Percentiles rank a stretch among this genome's conserved stretches.
These are phyloP conservation scores for Dactylis glomerata DNA, from an alignment of 176 grass and related monocot species.

Conservation along the genomic window DNA sequence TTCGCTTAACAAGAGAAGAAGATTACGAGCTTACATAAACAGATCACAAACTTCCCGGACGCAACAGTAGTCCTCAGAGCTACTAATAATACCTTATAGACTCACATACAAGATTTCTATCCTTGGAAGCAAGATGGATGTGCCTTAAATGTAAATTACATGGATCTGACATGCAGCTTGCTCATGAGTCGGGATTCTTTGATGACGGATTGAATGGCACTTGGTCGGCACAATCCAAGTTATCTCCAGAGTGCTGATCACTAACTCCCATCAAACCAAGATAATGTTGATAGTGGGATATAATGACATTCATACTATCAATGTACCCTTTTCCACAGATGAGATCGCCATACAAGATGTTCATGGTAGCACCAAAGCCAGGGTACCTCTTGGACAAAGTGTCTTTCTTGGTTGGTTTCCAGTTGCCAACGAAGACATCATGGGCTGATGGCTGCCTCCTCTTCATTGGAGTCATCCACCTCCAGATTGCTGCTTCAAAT, in stretches of 20 bases:
- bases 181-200: conserved; percentile 2
- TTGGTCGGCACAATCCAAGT: conserved; percentile 75
- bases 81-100: conserved; percentile 1
- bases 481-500: conserved; percentile 89
- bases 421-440: conserved; percentile 81
- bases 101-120: not conserved
- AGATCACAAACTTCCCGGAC: not conserved
- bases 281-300: conserved; percentile 72
- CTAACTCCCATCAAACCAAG: conserved; percentile 68
- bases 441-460: conserved; percentile 81
- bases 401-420: conserved; percentile 75
- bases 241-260: conserved; percentile 44
- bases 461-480: conserved; percentile 93
- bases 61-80: not conserved
- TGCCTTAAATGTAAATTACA: conserved; percentile 13
- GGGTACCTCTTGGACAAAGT: conserved; percentile 58
- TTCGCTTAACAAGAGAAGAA: not conserved
- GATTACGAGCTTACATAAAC: not conserved
- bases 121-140: not conserved
- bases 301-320: conserved; percentile 53
- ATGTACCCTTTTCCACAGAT: conserved; percentile 54
- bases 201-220: conserved; percentile 61
- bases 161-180: not conserved
- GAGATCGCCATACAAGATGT: conserved; percentile 58
- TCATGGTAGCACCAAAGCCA: conserved; percentile 84